Evolutionary conservation across 192 early-diverging fungal genomes (phyloP), one percentile per base, ranked within the genome.

Genomic region (Gaertneriomyces sp.): DNA sequence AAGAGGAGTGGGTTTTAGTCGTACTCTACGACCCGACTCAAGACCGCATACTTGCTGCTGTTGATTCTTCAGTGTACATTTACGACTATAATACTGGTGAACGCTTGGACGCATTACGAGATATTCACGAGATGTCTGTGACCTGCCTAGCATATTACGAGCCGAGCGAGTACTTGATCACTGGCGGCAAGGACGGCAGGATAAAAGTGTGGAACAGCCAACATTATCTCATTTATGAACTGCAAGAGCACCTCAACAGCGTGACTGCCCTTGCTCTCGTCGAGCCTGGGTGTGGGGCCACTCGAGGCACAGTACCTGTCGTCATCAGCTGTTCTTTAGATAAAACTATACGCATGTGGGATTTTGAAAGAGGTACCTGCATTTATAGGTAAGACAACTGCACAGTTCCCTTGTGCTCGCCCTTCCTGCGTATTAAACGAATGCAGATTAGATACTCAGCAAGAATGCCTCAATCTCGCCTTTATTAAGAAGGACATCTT

Each of bases 1-100:
- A 66, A 12, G 78, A 80, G 40, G 81, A 83, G 44, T 83, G 81
- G 81, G 73, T 83, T 19, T 59, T 69, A 10, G 61, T 46, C 42
- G 53, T 74, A 19, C 54, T 69, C 20, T 63, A 61, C 40, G 68
- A 79, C 46, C 39, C 19, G 10, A 65, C 58, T n/a, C 14, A 46
- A 12, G 64, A 81, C 12, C 64, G 70, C 12, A 56, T 77, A 33
- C 74, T 58, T 62, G 79, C 74, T 33, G 67, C 76, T 6, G 70
- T 69, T 42, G 81, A 83, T 19, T 69, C 62, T 10, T 68, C 71
- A 51, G 47, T 83, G 8, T 76, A 79, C 61, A 61, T 81, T 2
- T 83, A 81, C 50, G 74, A 83, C 54, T 77, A 66, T 55, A 52
- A 39, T 14, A 76, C 71, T 20, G 76, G 81, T 39, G 67, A 68